Conservation (phyloP, 1,284 basidiomycete species). For the Agroathelia rolfsii region DNA sequence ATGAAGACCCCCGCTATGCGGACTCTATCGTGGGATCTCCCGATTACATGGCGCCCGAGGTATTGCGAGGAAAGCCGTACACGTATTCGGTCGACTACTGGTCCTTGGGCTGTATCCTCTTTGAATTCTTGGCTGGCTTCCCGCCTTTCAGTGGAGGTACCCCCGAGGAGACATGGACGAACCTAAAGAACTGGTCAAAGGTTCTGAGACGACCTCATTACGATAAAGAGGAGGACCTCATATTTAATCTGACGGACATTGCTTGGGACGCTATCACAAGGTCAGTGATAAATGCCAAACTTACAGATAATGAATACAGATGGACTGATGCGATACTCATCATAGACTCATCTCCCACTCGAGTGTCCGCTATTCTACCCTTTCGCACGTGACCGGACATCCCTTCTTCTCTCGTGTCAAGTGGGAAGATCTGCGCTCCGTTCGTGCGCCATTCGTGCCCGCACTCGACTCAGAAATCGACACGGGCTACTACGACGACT, state of each 20-base stretch:
- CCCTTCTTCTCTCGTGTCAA: slow-evolving; percentile 77
- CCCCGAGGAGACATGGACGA: slow-evolving; percentile 98
- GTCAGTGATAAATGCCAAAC: slow-evolving; percentile 32
- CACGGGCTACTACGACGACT: slow-evolving; percentile 98
- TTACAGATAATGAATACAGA: not conserved
- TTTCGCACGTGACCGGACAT: slow-evolving; percentile 68
- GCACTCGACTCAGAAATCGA: slow-evolving; percentile 92
- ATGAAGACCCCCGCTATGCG: slow-evolving; percentile 88
- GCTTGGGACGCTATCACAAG: slow-evolving; percentile 95
- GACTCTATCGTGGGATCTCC: slow-evolving; percentile 98
- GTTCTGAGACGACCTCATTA: slow-evolving; percentile 90
- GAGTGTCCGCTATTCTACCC: slow-evolving; percentile 67
- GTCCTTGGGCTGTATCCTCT: slow-evolving; percentile 97
- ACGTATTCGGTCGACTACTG: slow-evolving; percentile 96
- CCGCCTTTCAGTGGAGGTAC: slow-evolving; percentile 95
- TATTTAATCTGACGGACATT: slow-evolving; percentile 91
- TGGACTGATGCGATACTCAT: slow-evolving; percentile 4
- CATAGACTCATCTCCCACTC: slow-evolving; percentile 66
- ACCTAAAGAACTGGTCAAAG: slow-evolving; percentile 96
- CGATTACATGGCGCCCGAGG: slow-evolving; percentile 94
- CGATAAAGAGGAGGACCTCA: slow-evolving; percentile 90
- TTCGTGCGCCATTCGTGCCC: slow-evolving; percentile 91
- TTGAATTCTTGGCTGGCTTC: slow-evolving; percentile 96
- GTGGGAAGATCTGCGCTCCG: slow-evolving; percentile 73
- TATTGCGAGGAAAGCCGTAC: slow-evolving; percentile 91